Percentiles rank a stretch among this genome's conserved stretches.
phyloP scores from a whole-genome alignment of 345 rosid species.

The Rhizophora mangle region DNA sequence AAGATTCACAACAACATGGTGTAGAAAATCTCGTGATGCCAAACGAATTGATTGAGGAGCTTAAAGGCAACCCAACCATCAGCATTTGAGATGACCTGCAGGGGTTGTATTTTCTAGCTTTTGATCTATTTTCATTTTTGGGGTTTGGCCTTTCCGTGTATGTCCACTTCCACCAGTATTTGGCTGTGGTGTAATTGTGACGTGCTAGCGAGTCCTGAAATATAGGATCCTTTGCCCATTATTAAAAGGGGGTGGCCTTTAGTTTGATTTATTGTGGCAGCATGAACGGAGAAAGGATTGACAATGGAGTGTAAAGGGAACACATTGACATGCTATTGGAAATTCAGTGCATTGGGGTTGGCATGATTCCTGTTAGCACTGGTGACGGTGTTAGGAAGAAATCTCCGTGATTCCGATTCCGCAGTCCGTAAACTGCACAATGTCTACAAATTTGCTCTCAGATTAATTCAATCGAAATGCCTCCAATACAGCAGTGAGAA shows the following conservation, averaged over 20 bases:
- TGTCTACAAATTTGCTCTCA: too few relatives aligned
- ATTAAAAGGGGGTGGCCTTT: neutral
- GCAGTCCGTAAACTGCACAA: too few relatives aligned
- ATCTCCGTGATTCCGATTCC: too few relatives aligned
- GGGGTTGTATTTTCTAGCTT: neutral
- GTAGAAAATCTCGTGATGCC: conserved; percentile 2
- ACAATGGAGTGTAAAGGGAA: neutral
- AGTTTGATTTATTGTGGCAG: neutral
- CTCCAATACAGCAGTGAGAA: too few relatives aligned
- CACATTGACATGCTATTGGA: too few relatives aligned
- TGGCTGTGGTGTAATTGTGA: neutral
- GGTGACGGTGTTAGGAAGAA: too few relatives aligned
- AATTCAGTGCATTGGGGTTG: too few relatives aligned
- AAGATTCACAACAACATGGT: neutral
- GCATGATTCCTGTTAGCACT: too few relatives aligned
- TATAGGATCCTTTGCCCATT: neutral
- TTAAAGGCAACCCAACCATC: conserved; percentile 15
- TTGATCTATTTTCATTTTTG: neutral
- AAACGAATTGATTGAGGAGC: neutral
- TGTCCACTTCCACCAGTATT: neutral
- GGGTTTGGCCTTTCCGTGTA: neutral
- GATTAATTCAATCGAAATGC: too few relatives aligned
- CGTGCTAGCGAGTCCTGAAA: conserved; percentile 2
- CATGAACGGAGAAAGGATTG: neutral
- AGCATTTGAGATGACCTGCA: conserved; percentile 15